Evolutionary conservation across 768 basidiomycete species (phyloP), one percentile per base, ranked within the genome.

Genomic region (Podaxis carcinomalis): DNA sequence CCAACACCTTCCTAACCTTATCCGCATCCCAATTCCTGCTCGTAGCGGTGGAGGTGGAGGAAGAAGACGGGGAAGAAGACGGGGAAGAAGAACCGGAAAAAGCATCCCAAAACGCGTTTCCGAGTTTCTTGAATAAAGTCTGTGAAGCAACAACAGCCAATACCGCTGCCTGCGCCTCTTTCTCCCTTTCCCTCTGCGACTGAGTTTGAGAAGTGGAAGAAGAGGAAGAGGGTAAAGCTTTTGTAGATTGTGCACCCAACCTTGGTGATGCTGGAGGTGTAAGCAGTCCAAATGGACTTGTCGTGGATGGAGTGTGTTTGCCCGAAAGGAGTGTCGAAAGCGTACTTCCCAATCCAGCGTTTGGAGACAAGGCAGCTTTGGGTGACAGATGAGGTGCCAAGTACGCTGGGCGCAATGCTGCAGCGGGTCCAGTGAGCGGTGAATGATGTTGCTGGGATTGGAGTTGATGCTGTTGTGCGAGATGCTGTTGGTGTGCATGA

Each of bases 91-190:
- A 61, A 0, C 86, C 87, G n/a, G 87, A 80, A 73, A 95, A 95
- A 14, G 93, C 93, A 64, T 93, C 92, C 89, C 92, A 91, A 75
- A 95, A 94, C 47, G 92, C 90, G 21, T 77, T 71, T 4, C 89
- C 87, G 35, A 95, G 79, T 68, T 86, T 87, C 68, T 77, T 75
- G 55, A 90, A 65, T 32, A 95, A 74, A 0, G 93, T 94, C 74
- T 92, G 87, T 50, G 84, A 84, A 7, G 91, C 92, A 63, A 92
- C 77, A n/a, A 84, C 82, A 10, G 92, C 92, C 16, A 87, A 76
- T 67, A 87, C 76, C 5, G 84, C 85, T 13, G 81, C 75, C 52
- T 80, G 75, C 62, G 73, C 72, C 14, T 61, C 59, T 44, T 40
- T 52, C 42, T 60, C 51, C 59, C 77, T 75, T 61, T 74, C 70